phyloP scores from a whole-genome alignment of 83 land plant genomes.

The Larix sibirica region DNA sequence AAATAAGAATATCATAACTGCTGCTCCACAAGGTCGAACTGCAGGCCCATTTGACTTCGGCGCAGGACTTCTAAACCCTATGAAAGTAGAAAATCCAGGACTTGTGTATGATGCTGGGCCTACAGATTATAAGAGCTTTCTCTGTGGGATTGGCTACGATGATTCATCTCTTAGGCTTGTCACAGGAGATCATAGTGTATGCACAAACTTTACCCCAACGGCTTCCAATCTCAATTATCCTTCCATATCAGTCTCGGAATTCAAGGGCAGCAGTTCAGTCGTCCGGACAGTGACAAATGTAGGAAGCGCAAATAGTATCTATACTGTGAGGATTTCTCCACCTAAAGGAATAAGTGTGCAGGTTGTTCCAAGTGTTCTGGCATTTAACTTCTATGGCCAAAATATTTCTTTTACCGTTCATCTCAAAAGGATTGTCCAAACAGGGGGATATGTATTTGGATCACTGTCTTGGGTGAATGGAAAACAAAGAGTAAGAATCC shows the following conservation, averaged over 20 bases:
- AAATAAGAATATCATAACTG: conserved; percentile 33
- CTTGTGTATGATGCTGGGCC: conserved; percentile 57
- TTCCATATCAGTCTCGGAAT: conserved; percentile 50
- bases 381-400: conserved; percentile 43
- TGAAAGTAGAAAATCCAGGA: conserved; percentile 53
- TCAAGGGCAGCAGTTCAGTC: conserved; percentile 32
- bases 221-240: conserved; percentile 51
- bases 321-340: conserved; percentile 36
- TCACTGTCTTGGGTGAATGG: conserved; percentile 50
- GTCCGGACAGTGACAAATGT: conserved; percentile 70
- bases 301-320: conserved; percentile 42
- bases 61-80: conserved; percentile 55
- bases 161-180: conserved; percentile 33
- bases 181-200: conserved; percentile 53
- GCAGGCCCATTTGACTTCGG: conserved; percentile 65
- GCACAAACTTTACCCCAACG: conserved; percentile 20
- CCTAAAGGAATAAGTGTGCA: conserved; percentile 50
- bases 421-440: conserved; percentile 29
- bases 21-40: conserved; percentile 41
- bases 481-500: conserved; percentile 33
- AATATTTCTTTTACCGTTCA: conserved; percentile 47
- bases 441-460: conserved; percentile 52
- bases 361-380: conserved; percentile 42
- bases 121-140: conserved; percentile 51
- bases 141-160: conserved; percentile 66